phyloP scores from a whole-genome alignment of 2,329 filamentous ascomycete species.

The Aaosphaeria arxii region DNA sequence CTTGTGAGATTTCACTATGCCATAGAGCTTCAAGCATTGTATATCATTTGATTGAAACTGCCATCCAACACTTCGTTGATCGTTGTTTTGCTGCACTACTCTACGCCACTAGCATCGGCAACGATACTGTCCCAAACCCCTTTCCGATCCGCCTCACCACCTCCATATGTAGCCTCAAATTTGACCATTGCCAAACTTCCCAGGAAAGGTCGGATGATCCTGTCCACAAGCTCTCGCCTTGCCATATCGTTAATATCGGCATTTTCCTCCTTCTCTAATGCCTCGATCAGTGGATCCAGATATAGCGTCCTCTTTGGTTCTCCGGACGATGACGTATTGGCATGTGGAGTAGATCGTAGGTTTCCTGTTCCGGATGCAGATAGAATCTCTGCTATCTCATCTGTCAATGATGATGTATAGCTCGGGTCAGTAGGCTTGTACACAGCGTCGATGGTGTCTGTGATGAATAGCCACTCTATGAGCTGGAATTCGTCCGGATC shows the following conservation, averaged over 20 bases:
- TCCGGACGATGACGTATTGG: constrained; percentile 1
- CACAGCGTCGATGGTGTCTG: constrained; percentile 93
- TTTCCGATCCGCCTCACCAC: constrained; percentile 51
- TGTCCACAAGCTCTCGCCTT: constrained; percentile 64
- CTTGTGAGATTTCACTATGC: too few species aligned
- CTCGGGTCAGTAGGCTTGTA: constrained; percentile 63
- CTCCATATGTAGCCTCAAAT: constrained; percentile 89
- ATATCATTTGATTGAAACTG: too few species aligned
- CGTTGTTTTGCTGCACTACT: background rate
- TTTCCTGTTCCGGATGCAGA: constrained; percentile 14
- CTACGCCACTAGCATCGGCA: constrained; percentile 18
- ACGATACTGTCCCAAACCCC: constrained; percentile 32
- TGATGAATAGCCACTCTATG: constrained; percentile 97
- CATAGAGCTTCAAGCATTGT: too few species aligned
- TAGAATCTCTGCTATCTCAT: constrained; percentile 78
- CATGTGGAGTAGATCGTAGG: constrained; percentile 19
- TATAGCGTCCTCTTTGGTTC: constrained; percentile 38
- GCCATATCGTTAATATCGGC: constrained; percentile 52
- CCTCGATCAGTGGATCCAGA: constrained; percentile 40
- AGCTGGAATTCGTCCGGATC: constrained; percentile 95
- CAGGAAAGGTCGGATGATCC: constrained; percentile 83
- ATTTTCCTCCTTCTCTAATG: constrained; percentile 30
- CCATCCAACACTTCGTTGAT: too few species aligned
- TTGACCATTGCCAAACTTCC: constrained; percentile 87
- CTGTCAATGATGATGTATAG: constrained; percentile 66